A percentile compares a stretch with the other conserved stretches of the same genome.
phyloP scores from a whole-genome alignment of 129 eudicot genomes.

The Escallonia rubra region DNA sequence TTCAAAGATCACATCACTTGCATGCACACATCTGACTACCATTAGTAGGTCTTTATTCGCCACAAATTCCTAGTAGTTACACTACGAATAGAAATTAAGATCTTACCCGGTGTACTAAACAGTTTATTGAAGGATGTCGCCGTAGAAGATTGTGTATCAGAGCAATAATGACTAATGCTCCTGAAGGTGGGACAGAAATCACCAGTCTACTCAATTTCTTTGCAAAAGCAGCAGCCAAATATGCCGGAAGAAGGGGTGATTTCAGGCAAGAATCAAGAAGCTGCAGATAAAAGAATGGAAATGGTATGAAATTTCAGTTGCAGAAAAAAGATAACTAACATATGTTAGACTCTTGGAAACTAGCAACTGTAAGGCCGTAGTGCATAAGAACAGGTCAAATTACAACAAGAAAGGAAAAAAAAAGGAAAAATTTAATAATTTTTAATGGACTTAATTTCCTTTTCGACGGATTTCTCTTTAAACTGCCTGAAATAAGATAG shows the following conservation, averaged over 20 bases:
- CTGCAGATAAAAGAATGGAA: constrained; percentile 27
- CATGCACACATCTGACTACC: neutral
- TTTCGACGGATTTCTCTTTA: too few species aligned
- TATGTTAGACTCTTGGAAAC: too few species aligned
- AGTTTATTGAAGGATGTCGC: constrained; percentile 88
- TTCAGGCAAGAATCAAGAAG: constrained; percentile 91
- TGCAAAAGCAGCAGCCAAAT: constrained; percentile 84
- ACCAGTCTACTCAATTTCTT: constrained; percentile 90
- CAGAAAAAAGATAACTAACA: neutral
- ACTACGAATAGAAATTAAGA: neutral
- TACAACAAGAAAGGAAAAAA: too few species aligned
- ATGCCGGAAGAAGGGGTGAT: constrained; percentile 94
- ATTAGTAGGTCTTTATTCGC: neutral
- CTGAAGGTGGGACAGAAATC: constrained; percentile 78
- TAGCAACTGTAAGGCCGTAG: too few species aligned
- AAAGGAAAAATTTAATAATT: too few species aligned
- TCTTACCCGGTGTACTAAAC: constrained; percentile 74
- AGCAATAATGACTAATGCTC: constrained; percentile 68
- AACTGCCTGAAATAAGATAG: too few species aligned
- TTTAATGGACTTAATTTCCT: too few species aligned
- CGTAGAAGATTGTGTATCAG: constrained; percentile 80
- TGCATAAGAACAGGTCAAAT: too few species aligned
- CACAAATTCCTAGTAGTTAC: neutral
- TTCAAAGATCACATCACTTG: neutral
- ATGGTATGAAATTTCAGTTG: neutral